Conservation (phyloP, 2,329 filamentous ascomycete genomes). For the Rhynchosporium agropyri region DNA sequence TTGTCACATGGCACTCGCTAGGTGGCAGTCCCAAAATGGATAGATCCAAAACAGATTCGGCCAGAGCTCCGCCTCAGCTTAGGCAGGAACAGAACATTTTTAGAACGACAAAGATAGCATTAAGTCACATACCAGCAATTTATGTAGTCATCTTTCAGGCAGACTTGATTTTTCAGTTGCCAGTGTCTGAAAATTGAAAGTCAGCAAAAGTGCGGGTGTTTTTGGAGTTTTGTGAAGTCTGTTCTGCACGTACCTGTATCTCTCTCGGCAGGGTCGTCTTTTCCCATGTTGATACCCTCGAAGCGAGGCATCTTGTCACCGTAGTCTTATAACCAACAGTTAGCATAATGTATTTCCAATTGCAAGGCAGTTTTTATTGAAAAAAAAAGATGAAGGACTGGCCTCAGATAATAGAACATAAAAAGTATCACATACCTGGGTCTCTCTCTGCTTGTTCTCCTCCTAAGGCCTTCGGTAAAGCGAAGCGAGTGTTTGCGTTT, state of each 20-base stretch:
- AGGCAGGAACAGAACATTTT: slow-evolving; percentile 14
- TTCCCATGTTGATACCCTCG: slow-evolving; percentile 14
- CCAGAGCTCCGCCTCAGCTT: slow-evolving; percentile 17
- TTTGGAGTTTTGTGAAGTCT: neutral
- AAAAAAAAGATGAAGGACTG: slow-evolving; percentile 1
- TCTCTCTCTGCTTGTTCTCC: slow-evolving; percentile 10
- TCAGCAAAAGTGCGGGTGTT: slow-evolving; percentile 14
- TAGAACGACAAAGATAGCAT: neutral
- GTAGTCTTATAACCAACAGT: slow-evolving; percentile 11
- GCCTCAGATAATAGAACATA: neutral
- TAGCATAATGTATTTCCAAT: neutral
- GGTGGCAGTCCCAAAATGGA: neutral
- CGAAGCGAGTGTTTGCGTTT: slow-evolving; percentile 10
- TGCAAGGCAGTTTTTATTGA: neutral
- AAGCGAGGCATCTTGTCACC: slow-evolving; percentile 21
- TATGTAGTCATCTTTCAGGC: slow-evolving; percentile 15
- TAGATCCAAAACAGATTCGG: neutral
- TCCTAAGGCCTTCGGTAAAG: slow-evolving; percentile 3
- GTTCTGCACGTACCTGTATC: slow-evolving; percentile 20
- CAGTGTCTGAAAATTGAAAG: slow-evolving; percentile 16
- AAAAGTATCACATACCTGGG: slow-evolving; percentile 12
- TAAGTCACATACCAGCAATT: slow-evolving; percentile 22
- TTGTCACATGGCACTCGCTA: slow-evolving; percentile 7
- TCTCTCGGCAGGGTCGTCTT: slow-evolving; percentile 7
- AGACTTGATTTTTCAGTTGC: slow-evolving; percentile 19